A percentile compares a stretch with the other conserved stretches of the same genome.
phyloP scores from a whole-genome alignment of 2,329 filamentous ascomycete species.

The Endoconidiophora polonica region DNA sequence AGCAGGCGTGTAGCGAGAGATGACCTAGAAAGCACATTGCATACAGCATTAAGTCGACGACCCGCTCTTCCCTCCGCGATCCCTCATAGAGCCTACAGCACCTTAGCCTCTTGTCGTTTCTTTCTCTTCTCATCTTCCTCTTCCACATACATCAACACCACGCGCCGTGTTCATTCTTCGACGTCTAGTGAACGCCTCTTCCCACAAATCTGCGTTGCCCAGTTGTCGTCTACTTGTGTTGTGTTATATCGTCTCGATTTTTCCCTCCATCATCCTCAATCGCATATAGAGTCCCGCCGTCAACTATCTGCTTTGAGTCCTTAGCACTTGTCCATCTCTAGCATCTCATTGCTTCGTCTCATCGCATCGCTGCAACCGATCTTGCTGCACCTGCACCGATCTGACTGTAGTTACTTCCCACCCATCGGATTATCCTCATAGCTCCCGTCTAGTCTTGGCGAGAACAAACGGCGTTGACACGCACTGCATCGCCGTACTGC shows the following conservation, averaged over 20 bases:
- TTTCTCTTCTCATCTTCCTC: conserved; percentile 4
- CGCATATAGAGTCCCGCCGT: not conserved
- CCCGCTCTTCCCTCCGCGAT: conserved; percentile 10
- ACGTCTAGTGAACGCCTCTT: not conserved
- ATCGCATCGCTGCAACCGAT: too few relatives aligned
- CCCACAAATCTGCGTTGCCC: not conserved
- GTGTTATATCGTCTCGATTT: not conserved
- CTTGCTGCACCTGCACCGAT: too few relatives aligned
- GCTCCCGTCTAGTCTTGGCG: too few relatives aligned
- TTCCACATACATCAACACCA: not conserved
- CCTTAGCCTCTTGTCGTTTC: conserved; percentile 4
- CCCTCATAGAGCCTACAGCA: conserved; percentile 1
- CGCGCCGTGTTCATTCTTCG: conserved; percentile 1
- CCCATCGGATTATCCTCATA: too few relatives aligned
- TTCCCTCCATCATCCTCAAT: not conserved
- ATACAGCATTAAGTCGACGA: conserved; percentile 1
- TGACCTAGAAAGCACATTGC: not conserved
- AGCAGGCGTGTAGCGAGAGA: too few relatives aligned
- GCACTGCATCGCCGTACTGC: too few relatives aligned
- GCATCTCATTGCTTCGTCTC: too few relatives aligned
- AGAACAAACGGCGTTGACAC: too few relatives aligned
- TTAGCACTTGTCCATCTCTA: too few relatives aligned
- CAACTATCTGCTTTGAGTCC: not conserved
- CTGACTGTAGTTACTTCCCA: not conserved
- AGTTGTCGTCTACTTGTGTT: too few relatives aligned